Base-by-base conservation (phyloP, 805 yeast genomes). In the Ogataea nakhonphanomensis region DNA sequence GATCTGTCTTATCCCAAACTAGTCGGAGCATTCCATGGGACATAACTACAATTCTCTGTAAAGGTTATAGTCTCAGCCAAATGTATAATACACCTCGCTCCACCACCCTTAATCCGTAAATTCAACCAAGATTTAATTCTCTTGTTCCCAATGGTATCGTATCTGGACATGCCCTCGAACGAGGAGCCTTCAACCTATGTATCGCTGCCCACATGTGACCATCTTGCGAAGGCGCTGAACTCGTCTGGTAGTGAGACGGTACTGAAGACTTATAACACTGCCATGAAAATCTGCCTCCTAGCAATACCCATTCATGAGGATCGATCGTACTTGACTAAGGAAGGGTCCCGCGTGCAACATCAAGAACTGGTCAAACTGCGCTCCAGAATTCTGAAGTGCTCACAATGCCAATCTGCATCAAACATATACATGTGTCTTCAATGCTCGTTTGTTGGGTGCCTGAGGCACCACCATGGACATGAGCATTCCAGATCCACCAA, bases 361-460 rank as follows among this genome's bases (percentile, higher is more conserved):
- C 51, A 50, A 10, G 62, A 64, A 37, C 57, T 80, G 28, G 48
- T 67, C 33, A 64, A 59, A 24, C 55, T 73, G 37, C 71, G 73
- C 50, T 51, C 71, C 2, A 63, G 59, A 29, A 69, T 77, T 3
- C 55, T 79, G 21, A 64, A 64, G 43, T 80, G 88, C 51, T 62
- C 73, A 17, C 73, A 69, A 25, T 80, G 86, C 51, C 53, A 61
- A 8, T 51, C 65, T 20, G 55, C 55, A 32, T 67, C 71, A 53
- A 54, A 68, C 45, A 52, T 67, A 17, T 80, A 71, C 52, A 74
- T 84, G 70, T 85, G 95, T 58, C 59, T 85, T 28, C 90, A 84
- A 55, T 85, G 95, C 57, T 83, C 89, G 1, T 79, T 77, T 55
- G 77, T 81, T 39, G 91, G 91, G 1, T 85, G 95, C 56, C 71